Percentiles rank a stretch among this genome's conserved stretches.
Conservation (phyloP, 108 stramenopile genomes). For the Cyclotella cryptica region DNA sequence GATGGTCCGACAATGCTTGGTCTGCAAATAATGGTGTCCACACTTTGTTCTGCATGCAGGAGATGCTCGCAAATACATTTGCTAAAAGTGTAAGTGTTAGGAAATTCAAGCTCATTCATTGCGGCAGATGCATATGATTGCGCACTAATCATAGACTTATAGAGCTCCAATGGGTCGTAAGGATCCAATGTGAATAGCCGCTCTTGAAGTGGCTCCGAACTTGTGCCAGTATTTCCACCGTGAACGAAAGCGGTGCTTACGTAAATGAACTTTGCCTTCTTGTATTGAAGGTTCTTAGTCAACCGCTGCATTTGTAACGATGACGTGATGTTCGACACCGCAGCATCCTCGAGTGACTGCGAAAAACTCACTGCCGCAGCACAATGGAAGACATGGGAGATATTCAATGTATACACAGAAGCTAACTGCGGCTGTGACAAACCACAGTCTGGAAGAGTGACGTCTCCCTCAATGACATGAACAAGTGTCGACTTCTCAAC, state of each 20-base stretch:
- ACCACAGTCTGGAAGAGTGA: constrained; percentile 64
- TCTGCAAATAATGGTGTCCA: constrained; percentile 78
- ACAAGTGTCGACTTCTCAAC: constrained; percentile 61
- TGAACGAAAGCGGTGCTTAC: constrained; percentile 92
- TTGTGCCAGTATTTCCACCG: constrained; percentile 70
- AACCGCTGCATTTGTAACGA: constrained; percentile 69
- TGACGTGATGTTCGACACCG: constrained; percentile 80
- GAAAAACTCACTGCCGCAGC: constrained; percentile 90
- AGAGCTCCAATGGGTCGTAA: constrained; percentile 74
- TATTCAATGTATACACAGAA: constrained; percentile 39
- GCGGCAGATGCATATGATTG: constrained; percentile 83
- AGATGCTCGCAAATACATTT: constrained; percentile 91
- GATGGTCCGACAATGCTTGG: constrained; percentile 91
- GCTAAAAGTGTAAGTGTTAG: constrained; percentile 89
- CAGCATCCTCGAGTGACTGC: constrained; percentile 77
- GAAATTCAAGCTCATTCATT: constrained; percentile 78
- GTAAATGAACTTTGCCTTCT: constrained; percentile 72
- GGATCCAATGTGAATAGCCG: constrained; percentile 61
- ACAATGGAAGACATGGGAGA: constrained; percentile 85
- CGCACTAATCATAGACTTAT: constrained; percentile 77
- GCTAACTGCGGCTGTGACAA: constrained; percentile 47
- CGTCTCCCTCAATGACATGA: constrained; percentile 76
- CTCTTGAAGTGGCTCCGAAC: constrained; percentile 62
- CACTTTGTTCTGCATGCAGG: constrained; percentile 43
- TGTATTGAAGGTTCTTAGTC: constrained; percentile 50